A percentile compares a stretch with the other conserved stretches of the same genome.
Conservation (phyloP, 1,284 basidiomycete genomes). For the Cystobasidiaceae sp. region DNA sequence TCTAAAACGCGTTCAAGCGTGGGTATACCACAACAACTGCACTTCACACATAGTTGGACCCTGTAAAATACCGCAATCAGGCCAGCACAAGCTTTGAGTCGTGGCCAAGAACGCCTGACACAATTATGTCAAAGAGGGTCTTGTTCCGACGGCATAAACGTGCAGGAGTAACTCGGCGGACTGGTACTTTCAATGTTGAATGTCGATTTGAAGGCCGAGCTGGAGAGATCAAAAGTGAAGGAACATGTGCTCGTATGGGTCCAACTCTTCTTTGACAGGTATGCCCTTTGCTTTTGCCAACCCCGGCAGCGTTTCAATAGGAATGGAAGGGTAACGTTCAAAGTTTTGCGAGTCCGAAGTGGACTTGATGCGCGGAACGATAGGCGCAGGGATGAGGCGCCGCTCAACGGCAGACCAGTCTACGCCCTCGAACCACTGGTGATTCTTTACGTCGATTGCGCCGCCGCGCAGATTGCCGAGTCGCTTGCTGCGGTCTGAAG, state of each 20-base stretch:
- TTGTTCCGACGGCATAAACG: no score
- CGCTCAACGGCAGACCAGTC: constrained; percentile 40
- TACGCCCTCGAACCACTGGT: constrained; percentile 44
- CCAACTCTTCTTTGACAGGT: background rate
- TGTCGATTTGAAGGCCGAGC: no score
- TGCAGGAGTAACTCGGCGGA: no score
- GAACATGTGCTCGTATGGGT: constrained; percentile 28
- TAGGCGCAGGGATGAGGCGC: constrained; percentile 42
- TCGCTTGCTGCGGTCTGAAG: constrained; percentile 40
- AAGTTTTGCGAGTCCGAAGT: constrained; percentile 43
- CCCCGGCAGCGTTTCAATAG: constrained; percentile 39
- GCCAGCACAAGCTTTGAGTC: no score
- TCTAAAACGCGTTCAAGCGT: no score
- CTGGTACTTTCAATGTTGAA: no score
- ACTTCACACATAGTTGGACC: no score
- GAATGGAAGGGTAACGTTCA: constrained; percentile 40
- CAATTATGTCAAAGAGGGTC: no score
- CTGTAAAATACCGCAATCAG: no score
- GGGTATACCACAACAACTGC: no score
- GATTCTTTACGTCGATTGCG: constrained; percentile 40
- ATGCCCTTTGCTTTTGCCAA: constrained; percentile 35
- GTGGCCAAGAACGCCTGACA: no score
- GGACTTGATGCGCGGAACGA: constrained; percentile 38
- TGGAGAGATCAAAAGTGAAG: constrained; percentile 1
- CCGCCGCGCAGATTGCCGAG: constrained; percentile 43